Percentiles rank a stretch among this genome's conserved stretches.
Evolutionary conservation across 441 rosid species (phyloP).

Genomic region (Populus tomentosa): DNA sequence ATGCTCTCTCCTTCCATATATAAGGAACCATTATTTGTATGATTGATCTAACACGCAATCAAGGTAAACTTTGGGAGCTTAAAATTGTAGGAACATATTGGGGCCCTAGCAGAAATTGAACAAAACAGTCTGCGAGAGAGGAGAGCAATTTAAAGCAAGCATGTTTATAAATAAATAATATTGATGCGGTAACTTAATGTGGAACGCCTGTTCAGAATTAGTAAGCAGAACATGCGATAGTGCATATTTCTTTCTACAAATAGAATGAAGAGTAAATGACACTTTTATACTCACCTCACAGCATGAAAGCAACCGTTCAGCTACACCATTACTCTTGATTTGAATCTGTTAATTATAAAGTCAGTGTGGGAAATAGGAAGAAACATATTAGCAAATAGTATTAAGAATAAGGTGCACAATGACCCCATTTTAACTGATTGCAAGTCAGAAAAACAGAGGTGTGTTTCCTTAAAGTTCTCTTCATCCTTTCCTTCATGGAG

Average conservation of each 20-base stretch:
- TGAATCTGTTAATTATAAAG: conserved; percentile 46
- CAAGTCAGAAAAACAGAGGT: not conserved
- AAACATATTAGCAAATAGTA: not conserved
- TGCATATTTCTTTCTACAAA: not conserved
- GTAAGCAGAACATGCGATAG: not conserved
- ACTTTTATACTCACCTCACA: conserved; percentile 67
- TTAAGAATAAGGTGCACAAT: not conserved
- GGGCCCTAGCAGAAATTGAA: not conserved
- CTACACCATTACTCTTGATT: conserved; percentile 52
- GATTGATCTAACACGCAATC: not conserved
- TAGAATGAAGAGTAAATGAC: not conserved
- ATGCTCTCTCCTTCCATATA: not conserved
- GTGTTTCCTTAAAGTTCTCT: not conserved
- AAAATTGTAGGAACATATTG: not conserved
- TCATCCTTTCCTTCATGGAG: not conserved
- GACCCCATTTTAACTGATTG: not conserved
- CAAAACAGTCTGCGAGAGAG: not conserved
- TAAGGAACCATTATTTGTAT: not conserved
- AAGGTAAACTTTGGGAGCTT: not conserved
- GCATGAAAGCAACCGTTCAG: conserved; percentile 67
- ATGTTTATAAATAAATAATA: too few species aligned
- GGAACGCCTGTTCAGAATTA: not conserved
- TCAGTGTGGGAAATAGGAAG: conserved; percentile 8
- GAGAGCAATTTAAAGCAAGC: not conserved
- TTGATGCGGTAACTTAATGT: not conserved